phyloP scores from a whole-genome alignment of 2,329 filamentous ascomycete genomes.

The Acrodontium crateriforme region DNA sequence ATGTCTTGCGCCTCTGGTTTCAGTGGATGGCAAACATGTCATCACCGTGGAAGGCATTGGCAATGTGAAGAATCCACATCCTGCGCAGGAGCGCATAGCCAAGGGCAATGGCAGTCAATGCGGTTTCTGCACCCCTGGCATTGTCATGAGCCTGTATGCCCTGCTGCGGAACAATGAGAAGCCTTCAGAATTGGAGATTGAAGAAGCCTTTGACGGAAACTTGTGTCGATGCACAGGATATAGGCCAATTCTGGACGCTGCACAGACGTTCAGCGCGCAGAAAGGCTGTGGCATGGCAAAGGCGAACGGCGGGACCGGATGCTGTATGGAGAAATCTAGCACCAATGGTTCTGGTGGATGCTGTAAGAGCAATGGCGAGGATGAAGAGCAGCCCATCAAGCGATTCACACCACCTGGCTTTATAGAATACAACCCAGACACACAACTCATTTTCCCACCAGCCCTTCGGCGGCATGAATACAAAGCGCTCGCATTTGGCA shows the following conservation, averaged over 20 bases:
- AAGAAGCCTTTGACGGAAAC: conserved; percentile 96
- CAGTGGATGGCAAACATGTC: conserved; percentile 93
- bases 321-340: conserved; percentile 51
- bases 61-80: conserved; percentile 72
- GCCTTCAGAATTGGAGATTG: conserved; percentile 69
- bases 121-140: conserved; percentile 92
- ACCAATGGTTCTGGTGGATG: conserved; percentile 37
- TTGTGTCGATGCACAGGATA: conserved; percentile 93
- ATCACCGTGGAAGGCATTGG: conserved; percentile 96
- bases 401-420: conserved; percentile 77
- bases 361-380: conserved; percentile 33
- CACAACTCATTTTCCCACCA: conserved; percentile 89
- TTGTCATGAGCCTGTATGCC: conserved; percentile 95
- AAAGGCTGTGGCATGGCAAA: conserved; percentile 42
- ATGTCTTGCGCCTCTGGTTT: conserved; percentile 81
- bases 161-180: conserved; percentile 70
- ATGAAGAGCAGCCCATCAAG: conserved; percentile 34
- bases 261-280: conserved; percentile 65
- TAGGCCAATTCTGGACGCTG: conserved; percentile 82
- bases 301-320: conserved; percentile 48
- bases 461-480: conserved; percentile 70
- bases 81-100: conserved; percentile 79
- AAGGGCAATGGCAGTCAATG: conserved; percentile 87
- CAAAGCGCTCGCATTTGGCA: conserved; percentile 74
- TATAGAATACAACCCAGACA: conserved; percentile 86